Evolutionary conservation across 768 basidiomycete species (phyloP).

Genomic region (Royoungia palumana): DNA sequence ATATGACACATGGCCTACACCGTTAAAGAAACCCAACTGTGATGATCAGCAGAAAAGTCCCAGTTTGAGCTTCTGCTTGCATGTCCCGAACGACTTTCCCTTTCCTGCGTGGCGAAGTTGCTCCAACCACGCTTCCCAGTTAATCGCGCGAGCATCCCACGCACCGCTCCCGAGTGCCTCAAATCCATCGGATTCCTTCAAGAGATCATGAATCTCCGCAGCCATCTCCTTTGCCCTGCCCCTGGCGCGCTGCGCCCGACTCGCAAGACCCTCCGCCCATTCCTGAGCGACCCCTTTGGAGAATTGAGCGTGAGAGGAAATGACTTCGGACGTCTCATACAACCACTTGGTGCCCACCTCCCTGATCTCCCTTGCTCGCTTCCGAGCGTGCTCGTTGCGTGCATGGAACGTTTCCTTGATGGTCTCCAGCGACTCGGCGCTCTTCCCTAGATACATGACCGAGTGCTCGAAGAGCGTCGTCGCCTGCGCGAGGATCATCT

Average conservation of each 20-base stretch:
- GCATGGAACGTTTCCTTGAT: constrained; percentile 41
- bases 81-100: not conserved
- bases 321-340: constrained; percentile 38
- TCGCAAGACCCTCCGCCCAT: constrained; percentile 35
- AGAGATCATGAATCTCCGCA: constrained; percentile 27
- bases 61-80: constrained; percentile 14
- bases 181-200: constrained; percentile 21
- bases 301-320: constrained; percentile 39
- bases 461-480: constrained; percentile 44
- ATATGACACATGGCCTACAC: constrained; percentile 10
- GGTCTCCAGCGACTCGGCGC: constrained; percentile 35
- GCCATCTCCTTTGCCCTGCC: constrained; percentile 44
- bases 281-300: constrained; percentile 44
- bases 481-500: constrained; percentile 29
- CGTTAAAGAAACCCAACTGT: not conserved
- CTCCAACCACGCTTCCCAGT: constrained; percentile 21
- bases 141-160: constrained; percentile 18
- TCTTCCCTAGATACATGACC: constrained; percentile 32
- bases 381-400: constrained; percentile 51
- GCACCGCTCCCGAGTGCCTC: constrained; percentile 12
- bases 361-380: constrained; percentile 51
- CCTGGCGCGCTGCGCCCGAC: constrained; percentile 44
- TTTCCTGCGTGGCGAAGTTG: constrained; percentile 5
- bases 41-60: constrained; percentile 14
- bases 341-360: constrained; percentile 47